phyloP scores from a whole-genome alignment of 495 filamentous ascomycete species.

The Aspergillus diversus region DNA sequence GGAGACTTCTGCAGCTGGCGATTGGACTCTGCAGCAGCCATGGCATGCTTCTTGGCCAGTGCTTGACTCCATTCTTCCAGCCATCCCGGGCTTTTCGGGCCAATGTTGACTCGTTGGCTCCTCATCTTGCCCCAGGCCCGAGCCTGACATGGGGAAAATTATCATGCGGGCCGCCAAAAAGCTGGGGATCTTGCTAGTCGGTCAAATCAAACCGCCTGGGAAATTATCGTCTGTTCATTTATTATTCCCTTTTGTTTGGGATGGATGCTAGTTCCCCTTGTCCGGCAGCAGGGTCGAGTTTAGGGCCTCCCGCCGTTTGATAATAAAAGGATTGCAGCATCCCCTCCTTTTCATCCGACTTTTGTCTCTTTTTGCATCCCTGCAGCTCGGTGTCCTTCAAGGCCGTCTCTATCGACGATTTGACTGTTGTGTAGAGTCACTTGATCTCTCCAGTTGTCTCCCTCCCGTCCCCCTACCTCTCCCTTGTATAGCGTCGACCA shows the following conservation, averaged over 20 bases:
- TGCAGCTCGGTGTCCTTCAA: neutral
- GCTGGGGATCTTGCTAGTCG: slow-evolving; percentile 2
- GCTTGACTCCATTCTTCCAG: slow-evolving; percentile 2
- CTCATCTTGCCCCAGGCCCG: neutral
- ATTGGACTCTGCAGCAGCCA: slow-evolving; percentile 4
- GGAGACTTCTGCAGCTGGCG: neutral
- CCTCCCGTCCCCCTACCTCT: neutral
- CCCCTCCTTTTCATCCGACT: too few relatives aligned
- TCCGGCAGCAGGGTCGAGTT: neutral
- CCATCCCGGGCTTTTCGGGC: slow-evolving; percentile 11
- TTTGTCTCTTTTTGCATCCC: neutral
- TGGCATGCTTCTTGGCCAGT: slow-evolving; percentile 7
- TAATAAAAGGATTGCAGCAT: too few relatives aligned
- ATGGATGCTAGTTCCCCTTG: neutral
- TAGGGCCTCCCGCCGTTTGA: too few relatives aligned
- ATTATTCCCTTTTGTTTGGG: neutral
- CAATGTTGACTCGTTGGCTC: slow-evolving; percentile 8
- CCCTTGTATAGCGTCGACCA: neutral
- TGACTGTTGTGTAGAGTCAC: neutral
- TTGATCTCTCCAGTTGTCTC: neutral
- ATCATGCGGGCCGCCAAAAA: slow-evolving; percentile 6
- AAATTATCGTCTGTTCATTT: neutral
- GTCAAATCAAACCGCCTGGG: neutral
- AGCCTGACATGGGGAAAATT: slow-evolving; percentile 4
- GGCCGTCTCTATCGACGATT: neutral